Evolutionary conservation across 495 filamentous ascomycete species (phyloP).

Genomic region (Eremomyces bilateralis): DNA sequence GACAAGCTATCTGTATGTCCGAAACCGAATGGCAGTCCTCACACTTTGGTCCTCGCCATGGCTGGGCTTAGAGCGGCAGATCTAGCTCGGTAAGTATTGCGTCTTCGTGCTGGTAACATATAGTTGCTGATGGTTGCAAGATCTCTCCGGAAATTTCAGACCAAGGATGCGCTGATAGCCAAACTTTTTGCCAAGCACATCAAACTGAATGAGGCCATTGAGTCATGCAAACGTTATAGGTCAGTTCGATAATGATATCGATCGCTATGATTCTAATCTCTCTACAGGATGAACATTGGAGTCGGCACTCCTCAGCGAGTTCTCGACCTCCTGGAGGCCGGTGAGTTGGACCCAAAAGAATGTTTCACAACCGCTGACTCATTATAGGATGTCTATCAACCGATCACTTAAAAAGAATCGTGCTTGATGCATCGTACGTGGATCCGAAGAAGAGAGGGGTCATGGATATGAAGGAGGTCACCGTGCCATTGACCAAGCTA

Average conservation of each 20-base stretch:
- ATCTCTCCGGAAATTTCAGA: conserved; percentile 53
- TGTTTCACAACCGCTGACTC: conserved; percentile 1
- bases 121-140: conserved; percentile 20
- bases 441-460: conserved; percentile 83
- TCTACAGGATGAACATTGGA: conserved; percentile 48
- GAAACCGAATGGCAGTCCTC: conserved; percentile 52
- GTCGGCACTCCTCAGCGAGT: conserved; percentile 74
- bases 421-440: conserved; percentile 75
- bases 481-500: conserved; percentile 48
- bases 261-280: conserved; percentile 1
- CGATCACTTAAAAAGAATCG: conserved; percentile 48
- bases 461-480: conserved; percentile 81
- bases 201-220: conserved; percentile 70
- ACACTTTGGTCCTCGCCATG: conserved; percentile 61
- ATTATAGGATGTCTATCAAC: conserved; percentile 41
- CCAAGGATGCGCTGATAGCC: conserved; percentile 50
- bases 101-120: conserved; percentile 2
- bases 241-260: conserved; percentile 10
- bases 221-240: conserved; percentile 43
- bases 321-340: conserved; percentile 57
- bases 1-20: conserved; percentile 30
- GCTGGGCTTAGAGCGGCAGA: conserved; percentile 71
- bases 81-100: conserved; percentile 34
- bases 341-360: conserved; percentile 23
- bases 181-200: conserved; percentile 98